These are phyloP conservation scores for Eucalyptus marginata DNA, from an alignment of 345 rosid species.

Conservation along the genomic window DNA sequence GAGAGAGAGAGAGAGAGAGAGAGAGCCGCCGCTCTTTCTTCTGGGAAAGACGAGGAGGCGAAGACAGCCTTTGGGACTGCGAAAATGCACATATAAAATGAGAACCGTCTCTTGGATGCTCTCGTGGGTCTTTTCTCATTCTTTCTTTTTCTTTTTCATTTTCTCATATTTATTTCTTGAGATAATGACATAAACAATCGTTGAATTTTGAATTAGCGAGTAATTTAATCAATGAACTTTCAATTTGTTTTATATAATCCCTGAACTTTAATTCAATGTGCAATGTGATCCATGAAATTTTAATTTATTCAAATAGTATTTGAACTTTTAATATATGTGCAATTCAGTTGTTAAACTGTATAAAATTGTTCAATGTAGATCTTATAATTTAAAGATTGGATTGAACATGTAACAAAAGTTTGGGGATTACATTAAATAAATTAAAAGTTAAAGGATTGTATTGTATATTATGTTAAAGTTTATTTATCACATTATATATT, in stretches of 20 bases:
- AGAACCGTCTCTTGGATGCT: background rate
- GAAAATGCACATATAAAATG: background rate
- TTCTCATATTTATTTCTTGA: background rate
- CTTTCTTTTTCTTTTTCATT: background rate
- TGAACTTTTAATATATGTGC: too few species aligned
- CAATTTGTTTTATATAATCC: too few species aligned
- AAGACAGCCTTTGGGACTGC: background rate
- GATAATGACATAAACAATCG: too few species aligned
- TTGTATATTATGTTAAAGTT: too few species aligned
- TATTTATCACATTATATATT: too few species aligned
- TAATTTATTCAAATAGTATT: too few species aligned
- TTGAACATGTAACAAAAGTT: too few species aligned
- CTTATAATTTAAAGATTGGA: accelerated
- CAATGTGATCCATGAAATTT: too few species aligned
- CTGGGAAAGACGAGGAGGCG: constrained; percentile 3
- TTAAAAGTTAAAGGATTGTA: too few species aligned
- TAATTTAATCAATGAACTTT: too few species aligned
- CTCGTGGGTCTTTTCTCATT: background rate
- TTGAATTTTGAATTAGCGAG: too few species aligned
- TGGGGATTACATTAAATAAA: accelerated
- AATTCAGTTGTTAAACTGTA: accelerated
- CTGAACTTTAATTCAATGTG: too few species aligned
- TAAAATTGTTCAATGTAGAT: accelerated
- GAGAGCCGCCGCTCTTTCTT: background rate
- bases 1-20: background rate